Conservation (phyloP, 257 asterid species). For the Hygrophila difformis region DNA sequence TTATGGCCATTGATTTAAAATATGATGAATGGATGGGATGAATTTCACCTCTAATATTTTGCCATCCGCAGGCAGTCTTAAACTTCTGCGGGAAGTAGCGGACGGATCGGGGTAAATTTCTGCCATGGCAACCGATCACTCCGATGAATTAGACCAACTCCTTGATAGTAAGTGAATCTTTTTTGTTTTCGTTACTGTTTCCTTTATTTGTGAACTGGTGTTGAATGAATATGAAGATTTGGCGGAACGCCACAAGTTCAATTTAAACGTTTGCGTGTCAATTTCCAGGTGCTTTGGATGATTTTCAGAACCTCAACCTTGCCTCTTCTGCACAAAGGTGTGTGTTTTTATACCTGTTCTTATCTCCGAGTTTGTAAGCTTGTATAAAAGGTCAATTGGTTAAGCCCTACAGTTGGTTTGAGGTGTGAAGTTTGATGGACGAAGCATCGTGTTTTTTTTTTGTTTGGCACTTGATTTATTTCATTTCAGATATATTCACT, state of each 20-base stretch:
- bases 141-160: slow-evolving; percentile 87
- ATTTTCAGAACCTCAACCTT: slow-evolving; percentile 88
- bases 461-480: neutral
- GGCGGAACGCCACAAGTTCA: neutral
- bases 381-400: neutral
- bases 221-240: neutral
- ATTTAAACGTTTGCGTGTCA: neutral
- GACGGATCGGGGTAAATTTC: too few species aligned
- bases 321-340: slow-evolving; percentile 74
- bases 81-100: too few species aligned
- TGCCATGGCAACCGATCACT: slow-evolving; percentile 58
- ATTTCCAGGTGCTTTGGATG: slow-evolving; percentile 96
- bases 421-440: slow-evolving; percentile 8
- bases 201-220: neutral
- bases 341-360: neutral
- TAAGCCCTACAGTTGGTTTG: too few species aligned
- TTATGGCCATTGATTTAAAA: too few species aligned
- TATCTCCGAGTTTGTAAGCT: slow-evolving; percentile 8
- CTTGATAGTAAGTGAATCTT: slow-evolving; percentile 66
- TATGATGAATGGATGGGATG: too few species aligned
- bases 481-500: too few species aligned
- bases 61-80: too few species aligned
- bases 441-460: too few species aligned
- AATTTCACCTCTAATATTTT: too few species aligned
- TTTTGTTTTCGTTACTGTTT: neutral